Base-by-base conservation (phyloP, 257 asterid species). In the Ballota nigra region DNA sequence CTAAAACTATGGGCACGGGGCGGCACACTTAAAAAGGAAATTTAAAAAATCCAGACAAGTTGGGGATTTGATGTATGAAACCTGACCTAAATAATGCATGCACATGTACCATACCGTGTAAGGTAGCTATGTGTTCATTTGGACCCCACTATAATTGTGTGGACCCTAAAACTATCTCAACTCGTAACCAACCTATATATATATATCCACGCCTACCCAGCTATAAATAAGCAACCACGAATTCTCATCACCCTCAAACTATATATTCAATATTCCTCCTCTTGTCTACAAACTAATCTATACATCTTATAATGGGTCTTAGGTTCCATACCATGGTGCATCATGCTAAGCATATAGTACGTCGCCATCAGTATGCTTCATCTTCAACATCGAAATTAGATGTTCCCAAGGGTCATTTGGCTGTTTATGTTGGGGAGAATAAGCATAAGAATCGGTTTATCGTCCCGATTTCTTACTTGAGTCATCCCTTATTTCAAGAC, bases 321-420 rank as follows among this genome's bases (percentile, higher is more conserved):
- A 74, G 75, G 61, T 61, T 70, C 63, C 75, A 71, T 13, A 36
- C 68, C 29, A 28, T 71, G 71, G n/a, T 79, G 22, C 68, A 75
- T 63, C 72, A 79, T 15, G 78, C 78, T 3, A 75, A 66, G 4
- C 72, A 75, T 64, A 19, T 53, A 26, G 72, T 71, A 16, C 75
- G 78, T 19, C 63, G 56, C 52, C 73, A 64, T 47, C 75, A 36
- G 18, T 59, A 65, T 18, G 60, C 68, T 59, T 58, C 66, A 3
- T 23, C 75, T 12, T 0, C 74, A 41, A 7, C 65, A 2, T 12
- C 47, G 18, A 75, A 52, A 57, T 5, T 57, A 10, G 69, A 73
- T 49, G 82, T 84, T 52, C 89, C 89, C 0, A 87, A 85, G 70
- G 87, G 88, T 19, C 88, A 87, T 36, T 33, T 85, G 79, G 86